Conservation (phyloP, 2,329 filamentous ascomycete genomes). For the Botrytis medusae region DNA sequence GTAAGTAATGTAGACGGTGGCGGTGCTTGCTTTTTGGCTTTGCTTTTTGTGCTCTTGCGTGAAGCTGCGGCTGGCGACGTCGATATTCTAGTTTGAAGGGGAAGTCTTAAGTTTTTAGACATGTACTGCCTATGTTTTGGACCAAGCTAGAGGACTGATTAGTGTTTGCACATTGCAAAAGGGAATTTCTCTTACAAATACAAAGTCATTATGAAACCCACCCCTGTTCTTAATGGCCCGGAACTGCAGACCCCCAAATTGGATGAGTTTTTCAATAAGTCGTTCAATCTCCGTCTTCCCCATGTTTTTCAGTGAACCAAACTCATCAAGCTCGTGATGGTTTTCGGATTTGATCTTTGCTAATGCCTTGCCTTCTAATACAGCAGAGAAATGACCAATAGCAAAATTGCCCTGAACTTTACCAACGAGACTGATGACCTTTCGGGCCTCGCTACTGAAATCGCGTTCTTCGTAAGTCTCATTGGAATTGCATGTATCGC, state of each 20-base stretch:
- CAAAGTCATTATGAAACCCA: conserved; percentile 73
- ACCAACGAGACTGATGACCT: conserved; percentile 67
- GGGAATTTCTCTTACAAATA: conserved; percentile 51
- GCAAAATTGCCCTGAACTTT: conserved; percentile 63
- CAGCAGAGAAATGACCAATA: conserved; percentile 77
- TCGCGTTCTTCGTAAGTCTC: conserved; percentile 70
- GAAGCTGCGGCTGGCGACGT: conserved; percentile 38
- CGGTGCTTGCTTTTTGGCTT: conserved; percentile 21
- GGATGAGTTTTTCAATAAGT: conserved; percentile 70
- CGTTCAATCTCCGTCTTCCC: conserved; percentile 75
- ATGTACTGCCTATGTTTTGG: conserved; percentile 35
- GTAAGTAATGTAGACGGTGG: conserved; percentile 66
- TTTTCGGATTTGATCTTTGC: conserved; percentile 51
- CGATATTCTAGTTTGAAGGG: conserved; percentile 36
- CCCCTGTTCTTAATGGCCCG: conserved; percentile 62
- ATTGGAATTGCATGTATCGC: conserved; percentile 85
- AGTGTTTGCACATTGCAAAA: not conserved
- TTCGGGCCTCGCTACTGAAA: conserved; percentile 71
- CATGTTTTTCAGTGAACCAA: conserved; percentile 68
- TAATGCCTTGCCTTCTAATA: conserved; percentile 69
- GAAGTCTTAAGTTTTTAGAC: conserved; percentile 34
- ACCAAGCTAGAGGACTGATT: conserved; percentile 40
- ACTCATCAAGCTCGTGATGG: conserved; percentile 47
- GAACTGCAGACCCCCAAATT: conserved; percentile 72
- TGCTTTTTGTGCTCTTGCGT: conserved; percentile 35